Evolutionary conservation across 495 filamentous ascomycete genomes (phyloP), one percentile per base, ranked within the genome.

Genomic region (Arthonia radiata): DNA sequence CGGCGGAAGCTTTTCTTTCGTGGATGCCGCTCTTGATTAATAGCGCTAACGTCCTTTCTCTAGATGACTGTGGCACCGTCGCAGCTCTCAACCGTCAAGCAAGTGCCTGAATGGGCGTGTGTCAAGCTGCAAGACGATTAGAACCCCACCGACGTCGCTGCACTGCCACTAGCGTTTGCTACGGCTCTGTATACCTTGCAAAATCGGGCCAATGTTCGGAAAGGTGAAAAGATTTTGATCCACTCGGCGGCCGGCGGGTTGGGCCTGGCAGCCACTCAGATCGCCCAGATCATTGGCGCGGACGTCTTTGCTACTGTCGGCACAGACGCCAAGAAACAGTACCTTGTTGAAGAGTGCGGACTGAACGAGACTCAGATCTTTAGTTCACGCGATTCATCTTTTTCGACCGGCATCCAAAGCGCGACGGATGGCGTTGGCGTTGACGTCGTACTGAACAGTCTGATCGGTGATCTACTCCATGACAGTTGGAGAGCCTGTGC

Each of bases 261-360:
- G 1, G 68, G 67, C 4, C 65, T 70, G 37, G 65, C 64, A 9
- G 57, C 67, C 5, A 64, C 72, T 29, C 41, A 44, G 15, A 25
- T 74, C 0, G 58, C 62, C 0, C 54, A 66, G 23, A 48, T 52
- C 36, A 32, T 60, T 10, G 61, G 61, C 1, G 62, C 64, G 3
- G 55, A 65, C 29, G 48, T 74, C 12, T 71, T 57, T 39, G 58
- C 49, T 0, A 71, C 66, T 0, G 67, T 65, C 0, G 54, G 59
- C 0, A 54, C 48, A 4, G 30, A 43, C 0, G 55, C 59, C 19
- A 64, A 71, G 43, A 53, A 53, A 25, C 33, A 50, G 3, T 44
- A 64, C 7, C 41, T 76, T 6, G 44, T 49, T 14, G 37, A 47
- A 11, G 40, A 49, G 9, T 67, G 56, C 33, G 47, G 46, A 7